phyloP scores from a whole-genome alignment of 23 red algal species.

The Gracilariopsis chorda region DNA sequence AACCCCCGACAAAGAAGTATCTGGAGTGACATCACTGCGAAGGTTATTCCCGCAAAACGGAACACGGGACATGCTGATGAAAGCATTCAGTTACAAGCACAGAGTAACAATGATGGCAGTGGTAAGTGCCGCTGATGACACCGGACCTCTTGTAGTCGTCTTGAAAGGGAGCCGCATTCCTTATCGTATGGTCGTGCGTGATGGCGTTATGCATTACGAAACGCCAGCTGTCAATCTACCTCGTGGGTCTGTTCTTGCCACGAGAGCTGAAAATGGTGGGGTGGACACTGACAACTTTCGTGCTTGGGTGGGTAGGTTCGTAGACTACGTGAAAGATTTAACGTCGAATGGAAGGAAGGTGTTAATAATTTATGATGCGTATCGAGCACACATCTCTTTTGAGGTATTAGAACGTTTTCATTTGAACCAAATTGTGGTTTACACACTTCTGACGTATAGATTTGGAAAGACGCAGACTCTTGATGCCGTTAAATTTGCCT shows the following conservation, averaged over 20 bases:
- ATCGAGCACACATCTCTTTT: constrained; percentile 15
- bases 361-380: constrained; percentile 27
- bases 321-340: background rate
- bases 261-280: background rate
- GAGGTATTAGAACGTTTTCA: background rate
- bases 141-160: background rate
- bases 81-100: background rate
- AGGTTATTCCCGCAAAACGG: background rate
- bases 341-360: background rate
- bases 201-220: background rate
- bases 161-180: background rate
- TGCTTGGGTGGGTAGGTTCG: background rate
- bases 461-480: constrained; percentile 29
- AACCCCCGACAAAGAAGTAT: background rate
- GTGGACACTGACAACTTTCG: constrained; percentile 11
- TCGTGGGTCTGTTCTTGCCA: background rate
- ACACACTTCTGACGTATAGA: constrained; percentile 9
- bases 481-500: too few relatives aligned
- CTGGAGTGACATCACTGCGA: background rate
- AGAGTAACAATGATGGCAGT: background rate
- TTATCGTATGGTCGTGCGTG: background rate
- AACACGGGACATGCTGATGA: background rate
- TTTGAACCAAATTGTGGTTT: background rate
- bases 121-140: background rate
- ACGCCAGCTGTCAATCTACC: background rate